Base-by-base conservation (phyloP, 129 eudicot genomes). In the Tagetes erecta region DNA sequence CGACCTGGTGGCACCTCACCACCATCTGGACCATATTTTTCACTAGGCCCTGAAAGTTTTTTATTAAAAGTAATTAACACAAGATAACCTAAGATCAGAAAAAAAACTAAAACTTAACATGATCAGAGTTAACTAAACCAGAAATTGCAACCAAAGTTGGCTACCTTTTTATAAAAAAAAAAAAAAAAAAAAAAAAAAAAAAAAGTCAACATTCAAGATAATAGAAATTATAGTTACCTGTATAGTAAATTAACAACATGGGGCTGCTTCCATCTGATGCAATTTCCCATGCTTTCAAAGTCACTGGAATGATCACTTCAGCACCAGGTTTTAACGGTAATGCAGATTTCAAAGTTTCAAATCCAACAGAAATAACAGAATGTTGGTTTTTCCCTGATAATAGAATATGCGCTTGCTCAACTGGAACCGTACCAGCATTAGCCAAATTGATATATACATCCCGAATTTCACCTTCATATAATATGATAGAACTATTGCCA, bases 271-370 rank as follows among this genome's bases (percentile, higher is more conserved):
- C 94, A 76, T 94, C 98, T 71, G 80, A 73, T 8, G 88, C 80
- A 57, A 90, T 86, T 79, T 84, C 92, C 98, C 98, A 94, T 52
- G 98, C 98, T 83, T 87, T 90, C 73, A 94, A 71, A 46, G 93
- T 94, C 11, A 94, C 87, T 8, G 89, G 93, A 66, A 94, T 87
- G 2, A 86, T 90, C 73, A 94, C 92, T 76, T 94, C 91, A 12
- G 96, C 97, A 73, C 98, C 98, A 7, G 98, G 96, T 80, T 83
- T 94, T 70, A 90, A 72, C 33, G 98, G 98, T n/a, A 94, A 87
- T 68, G 86, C 82, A 11, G 89, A 83, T 76, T 87, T 85, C 53
- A 94, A 81, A 27, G 73, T 76, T 72, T 94, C 96, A 79, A 62
- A 86, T n/a, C 83, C 89, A 82, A 94, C 58, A 12, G 93, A 88